Percentiles rank a stretch among this genome's conserved stretches.
Conservation (phyloP, 805 yeast genomes). For the Cyberlindnera maritima region DNA sequence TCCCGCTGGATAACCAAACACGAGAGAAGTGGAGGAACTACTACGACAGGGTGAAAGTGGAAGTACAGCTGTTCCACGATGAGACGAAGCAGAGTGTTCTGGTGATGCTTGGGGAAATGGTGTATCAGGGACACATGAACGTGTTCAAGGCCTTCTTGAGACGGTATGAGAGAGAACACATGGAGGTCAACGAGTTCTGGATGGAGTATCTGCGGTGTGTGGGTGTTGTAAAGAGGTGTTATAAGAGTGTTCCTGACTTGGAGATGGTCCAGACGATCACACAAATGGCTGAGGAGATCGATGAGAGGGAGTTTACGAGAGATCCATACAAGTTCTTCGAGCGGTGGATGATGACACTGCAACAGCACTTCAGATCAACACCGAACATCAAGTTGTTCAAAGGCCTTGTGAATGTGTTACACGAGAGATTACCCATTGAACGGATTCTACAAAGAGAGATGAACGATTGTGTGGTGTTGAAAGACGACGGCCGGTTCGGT, state of each 20-base stretch:
- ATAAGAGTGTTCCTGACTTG: neutral
- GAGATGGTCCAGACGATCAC: neutral
- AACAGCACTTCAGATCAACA: neutral
- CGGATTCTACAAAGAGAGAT: neutral
- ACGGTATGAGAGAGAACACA: neutral
- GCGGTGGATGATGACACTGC: slow-evolving; percentile 1
- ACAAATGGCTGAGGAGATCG: neutral
- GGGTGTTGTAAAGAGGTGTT: neutral
- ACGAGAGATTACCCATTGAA: neutral
- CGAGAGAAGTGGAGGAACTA: neutral
- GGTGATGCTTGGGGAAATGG: neutral
- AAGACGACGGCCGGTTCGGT: slow-evolving; percentile 1
- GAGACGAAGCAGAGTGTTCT: neutral
- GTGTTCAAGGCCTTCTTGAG: neutral
- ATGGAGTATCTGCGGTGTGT: neutral
- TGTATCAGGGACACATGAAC: neutral
- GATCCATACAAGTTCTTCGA: neutral
- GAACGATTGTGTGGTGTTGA: neutral
- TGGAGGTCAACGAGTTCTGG: neutral
- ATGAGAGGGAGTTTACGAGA: neutral
- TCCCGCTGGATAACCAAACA: neutral
- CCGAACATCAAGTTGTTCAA: slow-evolving; percentile 1
- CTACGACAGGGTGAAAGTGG: slow-evolving; percentile 2
- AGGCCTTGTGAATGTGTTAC: neutral
- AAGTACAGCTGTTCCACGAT: slow-evolving; percentile 4